Conservation (phyloP, 768 basidiomycete genomes). For the Gloeostereum incarnatum region DNA sequence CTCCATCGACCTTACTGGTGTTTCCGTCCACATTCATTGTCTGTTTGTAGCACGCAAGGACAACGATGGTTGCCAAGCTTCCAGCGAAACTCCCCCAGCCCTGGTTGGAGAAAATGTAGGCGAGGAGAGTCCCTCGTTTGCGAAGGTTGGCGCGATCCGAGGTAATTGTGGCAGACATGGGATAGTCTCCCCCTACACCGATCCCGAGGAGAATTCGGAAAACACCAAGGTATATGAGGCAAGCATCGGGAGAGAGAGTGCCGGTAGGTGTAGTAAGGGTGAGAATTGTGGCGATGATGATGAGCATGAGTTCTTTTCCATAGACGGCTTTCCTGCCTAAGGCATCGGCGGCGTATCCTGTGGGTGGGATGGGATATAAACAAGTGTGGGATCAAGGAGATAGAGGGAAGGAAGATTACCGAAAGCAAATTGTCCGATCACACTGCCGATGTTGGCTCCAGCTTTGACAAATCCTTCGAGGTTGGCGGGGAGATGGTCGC, state of each 20-base stretch:
- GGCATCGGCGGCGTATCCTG: slow-evolving; percentile 57
- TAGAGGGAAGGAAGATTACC: slow-evolving; percentile 21
- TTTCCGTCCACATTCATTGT: slow-evolving; percentile 52
- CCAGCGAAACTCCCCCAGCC: slow-evolving; percentile 72
- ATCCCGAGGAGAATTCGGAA: slow-evolving; percentile 71
- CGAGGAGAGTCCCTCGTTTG: slow-evolving; percentile 65
- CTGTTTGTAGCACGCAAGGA: slow-evolving; percentile 52
- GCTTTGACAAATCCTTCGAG: slow-evolving; percentile 53
- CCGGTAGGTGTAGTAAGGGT: slow-evolving; percentile 60
- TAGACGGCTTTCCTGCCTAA: slow-evolving; percentile 66
- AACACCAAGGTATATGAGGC: slow-evolving; percentile 53
- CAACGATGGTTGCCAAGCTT: slow-evolving; percentile 51
- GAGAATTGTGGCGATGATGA: slow-evolving; percentile 70
- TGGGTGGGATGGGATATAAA: no score
- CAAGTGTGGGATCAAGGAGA: neutral
- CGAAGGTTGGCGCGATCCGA: slow-evolving; percentile 57
- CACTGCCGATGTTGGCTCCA: slow-evolving; percentile 61
- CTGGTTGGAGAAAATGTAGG: slow-evolving; percentile 70
- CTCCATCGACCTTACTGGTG: slow-evolving; percentile 61
- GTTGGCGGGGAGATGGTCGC: slow-evolving; percentile 36
- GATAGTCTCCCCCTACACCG: slow-evolving; percentile 72
- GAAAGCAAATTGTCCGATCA: slow-evolving; percentile 60
- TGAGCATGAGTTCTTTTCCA: slow-evolving; percentile 74
- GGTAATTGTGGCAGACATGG: slow-evolving; percentile 64
- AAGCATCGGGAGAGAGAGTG: slow-evolving; percentile 36